Percentiles rank a stretch among this genome's conserved stretches.
Evolutionary conservation across 345 rosid species (phyloP).

Genomic region (Euphorbia lathyris): DNA sequence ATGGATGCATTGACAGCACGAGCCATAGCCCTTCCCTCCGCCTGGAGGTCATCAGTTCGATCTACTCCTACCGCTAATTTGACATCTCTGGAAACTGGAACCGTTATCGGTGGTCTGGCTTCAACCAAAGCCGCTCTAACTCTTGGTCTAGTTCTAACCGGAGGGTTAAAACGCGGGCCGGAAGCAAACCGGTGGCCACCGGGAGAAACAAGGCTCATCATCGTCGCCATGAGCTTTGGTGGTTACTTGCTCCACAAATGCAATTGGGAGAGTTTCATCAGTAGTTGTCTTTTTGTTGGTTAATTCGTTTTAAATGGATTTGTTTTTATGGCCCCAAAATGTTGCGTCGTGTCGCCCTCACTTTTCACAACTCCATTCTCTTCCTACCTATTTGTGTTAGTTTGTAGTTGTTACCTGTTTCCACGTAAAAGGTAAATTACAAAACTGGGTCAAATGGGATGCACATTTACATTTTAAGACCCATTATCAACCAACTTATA

Average conservation of each 20-base stretch:
- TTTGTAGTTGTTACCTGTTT: not conserved
- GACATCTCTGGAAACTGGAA: slow-evolving; percentile 15
- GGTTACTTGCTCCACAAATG: not conserved
- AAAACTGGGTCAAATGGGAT: too few species aligned
- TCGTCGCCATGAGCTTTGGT: not conserved
- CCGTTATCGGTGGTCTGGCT: slow-evolving; percentile 34
- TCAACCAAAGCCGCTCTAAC: slow-evolving; percentile 40
- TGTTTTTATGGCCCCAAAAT: slow-evolving; percentile 7
- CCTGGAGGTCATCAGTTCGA: slow-evolving; percentile 74
- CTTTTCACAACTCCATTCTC: not conserved
- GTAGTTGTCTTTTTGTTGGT: not conserved
- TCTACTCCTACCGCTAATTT: slow-evolving; percentile 24
- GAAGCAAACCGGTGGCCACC: slow-evolving; percentile 12
- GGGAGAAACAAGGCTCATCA: slow-evolving; percentile 17
- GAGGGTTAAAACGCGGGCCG: not conserved
- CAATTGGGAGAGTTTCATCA: not conserved
- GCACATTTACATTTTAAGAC: too few species aligned
- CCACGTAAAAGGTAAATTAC: too few species aligned
- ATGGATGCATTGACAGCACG: slow-evolving; percentile 81
- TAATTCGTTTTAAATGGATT: not conserved
- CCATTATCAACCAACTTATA: too few species aligned
- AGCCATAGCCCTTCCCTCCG: slow-evolving; percentile 76
- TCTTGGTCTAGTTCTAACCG: not conserved
- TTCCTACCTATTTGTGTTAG: too few species aligned
- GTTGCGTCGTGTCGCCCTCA: slow-evolving; percentile 11